Conservation (phyloP, 2,329 filamentous ascomycete genomes). For the Colletotrichum sp. region DNA sequence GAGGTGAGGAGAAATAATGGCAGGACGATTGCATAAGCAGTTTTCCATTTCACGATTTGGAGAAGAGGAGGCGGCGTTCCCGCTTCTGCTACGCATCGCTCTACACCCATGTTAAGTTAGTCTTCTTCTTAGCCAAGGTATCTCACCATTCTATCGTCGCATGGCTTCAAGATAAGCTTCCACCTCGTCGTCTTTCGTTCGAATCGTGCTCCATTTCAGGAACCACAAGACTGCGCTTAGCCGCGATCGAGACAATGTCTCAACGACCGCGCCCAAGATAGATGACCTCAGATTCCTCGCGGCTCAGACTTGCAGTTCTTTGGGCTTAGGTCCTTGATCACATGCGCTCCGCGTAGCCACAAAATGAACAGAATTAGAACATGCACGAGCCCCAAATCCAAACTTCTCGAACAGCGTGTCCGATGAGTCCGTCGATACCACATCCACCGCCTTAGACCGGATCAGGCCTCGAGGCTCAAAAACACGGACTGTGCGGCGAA, state of each 20-base stretch:
- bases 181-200: background rate
- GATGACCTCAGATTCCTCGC: background rate
- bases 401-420: background rate
- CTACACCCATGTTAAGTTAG: background rate
- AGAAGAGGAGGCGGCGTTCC: background rate
- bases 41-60: background rate
- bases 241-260: background rate
- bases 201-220: accelerated
- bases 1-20: background rate
- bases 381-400: background rate
- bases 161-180: background rate
- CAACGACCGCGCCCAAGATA: background rate
- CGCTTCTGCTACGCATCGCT: background rate
- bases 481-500: background rate
- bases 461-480: background rate
- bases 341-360: background rate
- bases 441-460: background rate
- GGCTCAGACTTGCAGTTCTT: background rate
- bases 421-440: background rate
- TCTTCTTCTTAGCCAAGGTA: background rate
- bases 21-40: background rate
- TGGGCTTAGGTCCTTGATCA: background rate
- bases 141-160: background rate
- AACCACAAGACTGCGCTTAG: background rate
- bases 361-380: background rate